These are phyloP conservation scores for Karstenula rhodostoma DNA, from an alignment of 2,329 filamentous ascomycete genomes.

Conservation along the genomic window DNA sequence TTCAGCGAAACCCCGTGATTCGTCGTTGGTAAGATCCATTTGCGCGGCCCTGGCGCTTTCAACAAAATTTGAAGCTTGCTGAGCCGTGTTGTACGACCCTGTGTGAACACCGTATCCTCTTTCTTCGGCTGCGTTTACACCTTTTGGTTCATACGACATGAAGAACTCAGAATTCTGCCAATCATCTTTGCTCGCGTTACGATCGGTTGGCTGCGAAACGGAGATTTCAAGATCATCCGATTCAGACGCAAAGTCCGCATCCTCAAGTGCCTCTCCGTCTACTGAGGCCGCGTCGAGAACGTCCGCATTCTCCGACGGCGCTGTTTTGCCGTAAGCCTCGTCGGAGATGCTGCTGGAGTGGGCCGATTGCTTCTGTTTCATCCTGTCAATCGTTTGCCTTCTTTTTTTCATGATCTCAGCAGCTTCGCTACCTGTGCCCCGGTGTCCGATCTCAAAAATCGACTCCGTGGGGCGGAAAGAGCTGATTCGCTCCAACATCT, in stretches of 20 bases:
- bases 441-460: conserved; percentile 90
- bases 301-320: conserved; percentile 17
- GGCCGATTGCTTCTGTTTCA: conserved; percentile 52
- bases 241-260: conserved; percentile 53
- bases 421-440: conserved; percentile 68
- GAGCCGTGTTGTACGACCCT: conserved; percentile 65
- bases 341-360: conserved; percentile 35
- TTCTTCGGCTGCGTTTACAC: conserved; percentile 83
- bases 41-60: conserved; percentile 84
- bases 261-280: conserved; percentile 47
- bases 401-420: conserved; percentile 79
- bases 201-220: conserved; percentile 52
- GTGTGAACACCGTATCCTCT: conserved; percentile 93
- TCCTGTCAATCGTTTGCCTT: conserved; percentile 72
- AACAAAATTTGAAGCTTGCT: conserved; percentile 75
- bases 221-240: conserved; percentile 63
- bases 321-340: background rate
- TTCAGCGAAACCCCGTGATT: conserved; percentile 81
- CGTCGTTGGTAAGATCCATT: conserved; percentile 94
- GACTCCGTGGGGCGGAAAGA: conserved; percentile 91
- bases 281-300: conserved; percentile 38
- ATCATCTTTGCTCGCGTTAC: conserved; percentile 51
- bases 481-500: conserved; percentile 88
- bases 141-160: conserved; percentile 93
- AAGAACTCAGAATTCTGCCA: conserved; percentile 90